These are phyloP conservation scores for Wickerhamiella qilinensis DNA, from an alignment of 805 yeast genomes.

Conservation along the genomic window DNA sequence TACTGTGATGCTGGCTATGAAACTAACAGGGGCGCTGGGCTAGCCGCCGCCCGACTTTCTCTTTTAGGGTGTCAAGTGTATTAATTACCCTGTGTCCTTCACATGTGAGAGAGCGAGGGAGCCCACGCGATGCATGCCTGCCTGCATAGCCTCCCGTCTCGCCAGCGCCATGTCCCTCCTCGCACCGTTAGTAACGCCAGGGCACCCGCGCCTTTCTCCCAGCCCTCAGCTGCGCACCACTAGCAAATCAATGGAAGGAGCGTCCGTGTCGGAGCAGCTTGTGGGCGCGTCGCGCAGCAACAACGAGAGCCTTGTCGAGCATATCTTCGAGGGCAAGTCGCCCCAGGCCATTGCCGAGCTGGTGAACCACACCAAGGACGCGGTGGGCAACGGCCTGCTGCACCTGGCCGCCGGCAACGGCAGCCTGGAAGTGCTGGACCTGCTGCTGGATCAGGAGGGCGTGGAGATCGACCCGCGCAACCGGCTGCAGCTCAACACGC, in stretches of 20 bases:
- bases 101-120: no score
- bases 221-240: no score
- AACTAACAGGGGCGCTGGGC: no score
- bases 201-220: no score
- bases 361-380: slow-evolving; percentile 56
- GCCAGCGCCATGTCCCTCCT: no score
- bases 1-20: no score
- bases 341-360: slow-evolving; percentile 26
- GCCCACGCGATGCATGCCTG: no score
- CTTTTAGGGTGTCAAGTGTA: no score
- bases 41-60: no score
- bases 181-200: no score
- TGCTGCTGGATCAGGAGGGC: slow-evolving; percentile 70
- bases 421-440: slow-evolving; percentile 67
- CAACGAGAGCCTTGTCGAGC: slow-evolving; percentile 56
- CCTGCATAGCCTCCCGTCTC: no score
- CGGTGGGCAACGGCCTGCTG: slow-evolving; percentile 64
- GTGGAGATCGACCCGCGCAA: slow-evolving; percentile 77
- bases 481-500: slow-evolving; percentile 64
- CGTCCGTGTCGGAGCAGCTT: slow-evolving; percentile 60
- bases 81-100: no score
- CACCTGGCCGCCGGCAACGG: slow-evolving; percentile 76
- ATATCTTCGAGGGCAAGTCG: slow-evolving; percentile 30
- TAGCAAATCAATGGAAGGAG: slow-evolving; percentile 41
- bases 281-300: slow-evolving; percentile 80